These are phyloP conservation scores for Glebionis coronaria DNA, from an alignment of 129 eudicot species.

Conservation along the genomic window DNA sequence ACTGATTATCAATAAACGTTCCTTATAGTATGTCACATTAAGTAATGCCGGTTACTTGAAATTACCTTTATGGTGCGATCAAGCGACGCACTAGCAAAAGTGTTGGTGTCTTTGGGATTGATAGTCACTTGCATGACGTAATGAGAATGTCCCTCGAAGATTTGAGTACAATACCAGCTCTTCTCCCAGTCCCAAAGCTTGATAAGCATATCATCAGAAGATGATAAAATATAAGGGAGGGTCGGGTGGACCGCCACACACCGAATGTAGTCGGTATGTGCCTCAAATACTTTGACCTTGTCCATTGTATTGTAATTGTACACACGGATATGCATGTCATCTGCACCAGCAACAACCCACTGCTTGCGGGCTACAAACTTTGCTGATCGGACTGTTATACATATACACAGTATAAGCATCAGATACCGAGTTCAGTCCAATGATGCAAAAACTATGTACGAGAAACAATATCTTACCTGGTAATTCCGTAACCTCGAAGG, in stretches of 20 bases:
- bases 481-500: conserved; percentile 89
- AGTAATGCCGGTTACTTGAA: conserved; percentile 11
- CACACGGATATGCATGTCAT: conserved; percentile 97
- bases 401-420: conserved; percentile 9
- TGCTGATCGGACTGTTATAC: conserved; percentile 81
- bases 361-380: conserved; percentile 90
- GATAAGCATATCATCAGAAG: conserved; percentile 97
- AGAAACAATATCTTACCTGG: conserved; percentile 58
- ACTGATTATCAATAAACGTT: background rate
- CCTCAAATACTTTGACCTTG: conserved; percentile 88
- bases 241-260: conserved; percentile 98
- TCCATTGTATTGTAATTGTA: conserved; percentile 98
- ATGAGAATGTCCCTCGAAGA: conserved; percentile 98
- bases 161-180: conserved; percentile 89
- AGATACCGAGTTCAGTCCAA: conserved; percentile 2
- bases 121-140: conserved; percentile 98
- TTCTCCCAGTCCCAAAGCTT: conserved; percentile 99
- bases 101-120: conserved; percentile 90
- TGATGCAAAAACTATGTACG: conserved; percentile 6
- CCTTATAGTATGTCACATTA: conserved; percentile 5
- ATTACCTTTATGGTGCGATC: conserved; percentile 95
- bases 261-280: conserved; percentile 94
- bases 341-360: conserved; percentile 99
- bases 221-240: conserved; percentile 87
- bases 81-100: conserved; percentile 98